phyloP scores from a whole-genome alignment of 2,329 filamentous ascomycete species.

The Pseudogymnoascus sp. region DNA sequence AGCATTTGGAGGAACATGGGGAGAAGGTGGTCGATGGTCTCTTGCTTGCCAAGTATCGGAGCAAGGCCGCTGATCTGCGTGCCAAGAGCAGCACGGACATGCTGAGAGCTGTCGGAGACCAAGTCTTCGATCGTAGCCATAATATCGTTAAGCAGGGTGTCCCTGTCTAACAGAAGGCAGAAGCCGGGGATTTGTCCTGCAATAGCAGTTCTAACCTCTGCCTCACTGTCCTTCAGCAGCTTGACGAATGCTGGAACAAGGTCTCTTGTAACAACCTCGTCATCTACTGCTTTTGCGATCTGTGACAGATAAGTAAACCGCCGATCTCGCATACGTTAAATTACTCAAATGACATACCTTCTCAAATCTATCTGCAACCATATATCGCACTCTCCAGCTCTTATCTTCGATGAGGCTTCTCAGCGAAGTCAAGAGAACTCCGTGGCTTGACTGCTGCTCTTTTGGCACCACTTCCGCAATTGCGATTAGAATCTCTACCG shows the following conservation, averaged over 20 bases:
- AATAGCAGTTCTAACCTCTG: conserved; percentile 93
- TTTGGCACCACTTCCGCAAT: conserved; percentile 97
- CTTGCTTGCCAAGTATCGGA: conserved; percentile 94
- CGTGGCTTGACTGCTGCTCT: conserved; percentile 94
- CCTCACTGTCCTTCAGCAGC: conserved; percentile 94
- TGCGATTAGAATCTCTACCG: conserved; percentile 90
- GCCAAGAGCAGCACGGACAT: conserved; percentile 88
- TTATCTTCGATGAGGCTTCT: conserved; percentile 96
- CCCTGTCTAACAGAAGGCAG: conserved; percentile 79
- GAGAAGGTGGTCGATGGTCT: conserved; percentile 92
- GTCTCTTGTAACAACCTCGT: conserved; percentile 89
- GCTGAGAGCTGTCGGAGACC: conserved; percentile 91
- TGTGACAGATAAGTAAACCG: conserved; percentile 32
- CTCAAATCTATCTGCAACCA: conserved; percentile 97
- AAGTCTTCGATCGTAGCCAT: conserved; percentile 95
- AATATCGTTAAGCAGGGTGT: conserved; percentile 85
- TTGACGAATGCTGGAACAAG: conserved; percentile 96
- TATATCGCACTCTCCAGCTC: conserved; percentile 98
- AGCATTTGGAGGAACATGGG: conserved; percentile 99
- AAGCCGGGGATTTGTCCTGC: conserved; percentile 97
- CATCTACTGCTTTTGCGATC: conserved; percentile 97
- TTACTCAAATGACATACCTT: conserved; percentile 54
- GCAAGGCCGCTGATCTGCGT: conserved; percentile 96
- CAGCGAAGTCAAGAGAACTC: conserved; percentile 81
- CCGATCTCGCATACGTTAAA: not conserved